phyloP scores from a whole-genome alignment of 495 filamentous ascomycete genomes.

The Hypoxylon trugodes region DNA sequence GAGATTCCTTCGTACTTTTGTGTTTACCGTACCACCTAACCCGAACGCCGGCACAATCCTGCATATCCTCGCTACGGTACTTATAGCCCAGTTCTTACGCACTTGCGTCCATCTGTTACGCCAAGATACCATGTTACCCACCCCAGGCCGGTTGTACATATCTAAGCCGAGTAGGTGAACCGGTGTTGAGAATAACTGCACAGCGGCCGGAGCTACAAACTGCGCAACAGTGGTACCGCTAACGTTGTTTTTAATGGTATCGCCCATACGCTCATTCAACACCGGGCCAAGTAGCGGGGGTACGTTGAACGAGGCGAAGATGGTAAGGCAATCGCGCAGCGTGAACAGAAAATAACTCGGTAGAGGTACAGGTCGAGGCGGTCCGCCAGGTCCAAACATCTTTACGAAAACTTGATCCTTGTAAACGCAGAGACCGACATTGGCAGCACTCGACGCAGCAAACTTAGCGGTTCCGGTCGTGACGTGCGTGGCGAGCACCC shows the following conservation, averaged over 20 bases:
- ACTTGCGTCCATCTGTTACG: conserved; percentile 70
- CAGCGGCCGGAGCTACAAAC: conserved; percentile 78
- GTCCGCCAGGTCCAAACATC: conserved; percentile 73
- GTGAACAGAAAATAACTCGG: conserved; percentile 83
- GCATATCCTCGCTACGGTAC: conserved; percentile 81
- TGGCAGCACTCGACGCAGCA: conserved; percentile 79
- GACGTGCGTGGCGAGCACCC: conserved; percentile 63
- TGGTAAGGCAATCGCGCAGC: conserved; percentile 84
- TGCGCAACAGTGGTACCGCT: conserved; percentile 72
- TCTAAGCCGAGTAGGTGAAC: conserved; percentile 90
- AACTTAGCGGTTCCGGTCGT: conserved; percentile 85
- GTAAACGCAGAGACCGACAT: conserved; percentile 90
- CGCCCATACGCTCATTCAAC: conserved; percentile 62
- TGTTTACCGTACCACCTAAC: conserved; percentile 89
- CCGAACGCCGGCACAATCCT: conserved; percentile 96
- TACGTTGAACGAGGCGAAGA: conserved; percentile 94
- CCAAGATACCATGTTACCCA: conserved; percentile 53
- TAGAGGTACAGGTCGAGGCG: conserved; percentile 62
- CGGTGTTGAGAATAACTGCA: conserved; percentile 85
- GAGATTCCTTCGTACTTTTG: conserved; percentile 67
- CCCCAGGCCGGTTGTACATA: conserved; percentile 77
- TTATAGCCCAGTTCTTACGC: conserved; percentile 77
- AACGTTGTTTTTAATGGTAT: conserved; percentile 50
- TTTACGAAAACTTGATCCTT: conserved; percentile 89
- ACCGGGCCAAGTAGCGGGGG: conserved; percentile 77